phyloP scores from a whole-genome alignment of 345 rosid species.

The Euphorbia peplus region DNA sequence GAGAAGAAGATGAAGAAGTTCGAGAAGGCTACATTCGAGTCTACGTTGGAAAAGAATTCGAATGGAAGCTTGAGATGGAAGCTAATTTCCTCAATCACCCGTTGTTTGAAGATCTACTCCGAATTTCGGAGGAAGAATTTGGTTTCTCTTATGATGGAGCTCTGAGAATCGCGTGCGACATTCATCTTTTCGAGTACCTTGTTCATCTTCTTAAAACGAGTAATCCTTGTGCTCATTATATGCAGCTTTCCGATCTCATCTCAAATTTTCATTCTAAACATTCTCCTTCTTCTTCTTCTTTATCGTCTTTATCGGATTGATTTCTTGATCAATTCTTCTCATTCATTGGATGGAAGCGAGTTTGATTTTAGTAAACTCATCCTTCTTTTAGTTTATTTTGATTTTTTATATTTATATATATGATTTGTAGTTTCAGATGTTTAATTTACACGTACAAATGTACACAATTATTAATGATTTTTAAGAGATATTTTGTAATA shows the following conservation, averaged over 20 bases:
- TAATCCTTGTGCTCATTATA: conserved; percentile 32
- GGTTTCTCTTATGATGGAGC: conserved; percentile 51
- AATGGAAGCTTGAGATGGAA: conserved; percentile 40
- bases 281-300: not conserved
- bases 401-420: no score
- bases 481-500: no score
- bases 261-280: conserved; percentile 16
- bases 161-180: conserved; percentile 45
- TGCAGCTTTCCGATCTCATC: conserved; percentile 36
- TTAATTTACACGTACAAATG: not conserved
- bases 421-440: not conserved
- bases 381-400: not conserved
- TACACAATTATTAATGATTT: no score
- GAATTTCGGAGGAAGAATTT: conserved; percentile 42
- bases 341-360: not conserved
- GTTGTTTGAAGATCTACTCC: conserved; percentile 40
- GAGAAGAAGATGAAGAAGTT: conserved; percentile 7
- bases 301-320: not conserved
- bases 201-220: conserved; percentile 39
- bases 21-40: conserved; percentile 46
- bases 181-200: conserved; percentile 40
- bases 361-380: not conserved
- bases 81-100: conserved; percentile 51
- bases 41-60: conserved; percentile 38
- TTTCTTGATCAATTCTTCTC: not conserved